phyloP scores from a whole-genome alignment of 73 alveolate species.

The Tetrahymena thermophila region DNA sequence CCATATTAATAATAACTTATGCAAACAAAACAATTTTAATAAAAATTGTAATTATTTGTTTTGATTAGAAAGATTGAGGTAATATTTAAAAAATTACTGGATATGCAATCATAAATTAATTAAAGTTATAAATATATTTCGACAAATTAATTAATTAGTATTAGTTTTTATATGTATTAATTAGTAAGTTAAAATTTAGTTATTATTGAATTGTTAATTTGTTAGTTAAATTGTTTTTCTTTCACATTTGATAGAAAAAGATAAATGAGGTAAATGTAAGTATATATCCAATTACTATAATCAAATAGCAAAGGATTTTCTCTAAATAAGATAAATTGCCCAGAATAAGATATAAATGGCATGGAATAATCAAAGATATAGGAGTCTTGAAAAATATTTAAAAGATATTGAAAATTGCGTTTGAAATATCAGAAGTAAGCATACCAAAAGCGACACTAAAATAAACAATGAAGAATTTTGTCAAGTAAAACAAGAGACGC shows the following conservation, averaged over 20 bases:
- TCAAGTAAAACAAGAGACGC: not conserved
- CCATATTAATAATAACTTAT: too few species aligned
- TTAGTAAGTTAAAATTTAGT: too few species aligned
- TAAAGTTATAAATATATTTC: too few species aligned
- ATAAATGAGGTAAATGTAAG: not conserved
- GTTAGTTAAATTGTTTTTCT: not conserved
- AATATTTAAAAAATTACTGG: too few species aligned
- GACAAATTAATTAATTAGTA: too few species aligned
- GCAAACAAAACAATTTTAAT: too few species aligned
- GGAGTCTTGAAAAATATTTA: not conserved
- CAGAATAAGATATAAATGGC: not conserved
- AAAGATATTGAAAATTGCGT: not conserved
- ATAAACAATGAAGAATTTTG: not conserved
- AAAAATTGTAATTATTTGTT: too few species aligned
- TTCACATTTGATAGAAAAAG: not conserved
- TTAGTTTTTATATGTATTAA: too few species aligned
- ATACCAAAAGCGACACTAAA: not conserved
- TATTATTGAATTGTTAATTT: too few species aligned
- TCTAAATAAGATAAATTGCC: not conserved
- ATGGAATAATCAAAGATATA: not conserved
- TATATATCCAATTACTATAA: not conserved
- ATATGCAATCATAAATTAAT: too few species aligned
- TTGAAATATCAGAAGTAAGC: not conserved
- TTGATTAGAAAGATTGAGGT: too few species aligned
- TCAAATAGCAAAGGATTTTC: not conserved